Percentiles rank a stretch among this genome's conserved stretches.
These are phyloP conservation scores for Lenzites betulinus DNA, from an alignment of 768 basidiomycete species.

Conservation along the genomic window DNA sequence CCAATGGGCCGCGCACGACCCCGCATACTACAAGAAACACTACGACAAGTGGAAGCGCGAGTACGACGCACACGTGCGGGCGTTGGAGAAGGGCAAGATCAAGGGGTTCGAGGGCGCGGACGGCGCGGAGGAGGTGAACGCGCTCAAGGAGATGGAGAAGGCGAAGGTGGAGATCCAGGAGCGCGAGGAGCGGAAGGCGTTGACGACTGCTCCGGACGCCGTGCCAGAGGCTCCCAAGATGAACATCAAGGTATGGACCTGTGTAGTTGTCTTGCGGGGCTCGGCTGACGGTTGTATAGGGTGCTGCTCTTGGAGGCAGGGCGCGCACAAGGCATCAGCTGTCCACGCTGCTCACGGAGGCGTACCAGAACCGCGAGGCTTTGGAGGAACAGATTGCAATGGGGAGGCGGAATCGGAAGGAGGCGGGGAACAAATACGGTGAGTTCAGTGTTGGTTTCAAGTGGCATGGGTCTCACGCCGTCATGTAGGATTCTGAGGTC, in stretches of 20 bases:
- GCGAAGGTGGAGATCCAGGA: conserved; percentile 76
- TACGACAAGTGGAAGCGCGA: conserved; percentile 73
- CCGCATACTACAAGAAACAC: conserved; percentile 66
- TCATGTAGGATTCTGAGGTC: conserved; percentile 21
- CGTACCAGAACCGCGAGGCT: conserved; percentile 80
- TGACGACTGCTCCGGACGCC: conserved; percentile 65
- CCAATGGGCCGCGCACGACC: conserved; percentile 74
- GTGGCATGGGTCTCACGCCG: not conserved
- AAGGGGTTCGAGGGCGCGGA: conserved; percentile 75
- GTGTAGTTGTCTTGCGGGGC: not conserved
- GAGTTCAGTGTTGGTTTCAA: conserved; percentile 24
- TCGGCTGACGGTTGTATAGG: conserved; percentile 40
- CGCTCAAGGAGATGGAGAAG: conserved; percentile 73
- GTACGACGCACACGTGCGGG: conserved; percentile 70
- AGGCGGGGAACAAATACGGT: conserved; percentile 93
- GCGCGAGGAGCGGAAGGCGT: conserved; percentile 72
- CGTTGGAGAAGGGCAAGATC: conserved; percentile 64
- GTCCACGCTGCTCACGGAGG: conserved; percentile 77
- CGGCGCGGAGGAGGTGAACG: conserved; percentile 62
- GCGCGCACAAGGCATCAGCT: conserved; percentile 79
- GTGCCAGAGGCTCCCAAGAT: conserved; percentile 66
- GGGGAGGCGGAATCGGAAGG: conserved; percentile 80
- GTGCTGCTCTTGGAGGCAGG: conserved; percentile 67
- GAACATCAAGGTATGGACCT: conserved; percentile 69
- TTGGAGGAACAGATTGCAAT: conserved; percentile 85